A percentile compares a stretch with the other conserved stretches of the same genome.
These are phyloP conservation scores for Puccinia horiana DNA, from an alignment of 1,284 basidiomycete genomes.

Conservation along the genomic window DNA sequence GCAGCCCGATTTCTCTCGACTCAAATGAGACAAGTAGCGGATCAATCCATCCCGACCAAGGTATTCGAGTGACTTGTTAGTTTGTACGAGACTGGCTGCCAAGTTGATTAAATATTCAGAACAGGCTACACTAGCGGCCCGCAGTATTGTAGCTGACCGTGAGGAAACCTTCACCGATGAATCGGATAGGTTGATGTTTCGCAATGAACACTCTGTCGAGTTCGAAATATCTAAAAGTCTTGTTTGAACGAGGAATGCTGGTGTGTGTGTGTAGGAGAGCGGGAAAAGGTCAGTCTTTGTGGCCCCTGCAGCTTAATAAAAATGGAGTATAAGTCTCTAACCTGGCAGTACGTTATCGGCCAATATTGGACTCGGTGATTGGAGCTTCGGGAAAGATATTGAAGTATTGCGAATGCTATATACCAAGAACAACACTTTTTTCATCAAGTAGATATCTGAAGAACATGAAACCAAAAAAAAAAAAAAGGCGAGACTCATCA, in stretches of 20 bases:
- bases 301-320: neutral
- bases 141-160: conserved; percentile 33
- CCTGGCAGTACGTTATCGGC: conserved; percentile 39
- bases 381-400: conserved; percentile 30
- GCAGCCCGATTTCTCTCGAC: conserved; percentile 7
- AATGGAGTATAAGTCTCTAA: neutral
- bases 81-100: neutral
- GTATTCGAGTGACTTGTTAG: neutral
- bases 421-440: conserved; percentile 32
- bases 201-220: neutral
- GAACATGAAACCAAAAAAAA: neutral
- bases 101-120: conserved; percentile 23
- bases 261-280: neutral
- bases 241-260: conserved; percentile 34
- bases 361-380: conserved; percentile 33
- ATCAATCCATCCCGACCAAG: neutral
- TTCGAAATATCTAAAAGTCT: conserved; percentile 16
- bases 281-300: neutral
- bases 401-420: conserved; percentile 17
- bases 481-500: neutral
- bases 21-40: conserved; percentile 20
- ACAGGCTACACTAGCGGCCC: conserved; percentile 42
- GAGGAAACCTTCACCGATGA: conserved; percentile 23
- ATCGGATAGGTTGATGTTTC: neutral
- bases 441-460: conserved; percentile 36